These are phyloP conservation scores for Oryza coarctata DNA, from an alignment of 176 grass and related monocot genomes.

Conservation along the genomic window DNA sequence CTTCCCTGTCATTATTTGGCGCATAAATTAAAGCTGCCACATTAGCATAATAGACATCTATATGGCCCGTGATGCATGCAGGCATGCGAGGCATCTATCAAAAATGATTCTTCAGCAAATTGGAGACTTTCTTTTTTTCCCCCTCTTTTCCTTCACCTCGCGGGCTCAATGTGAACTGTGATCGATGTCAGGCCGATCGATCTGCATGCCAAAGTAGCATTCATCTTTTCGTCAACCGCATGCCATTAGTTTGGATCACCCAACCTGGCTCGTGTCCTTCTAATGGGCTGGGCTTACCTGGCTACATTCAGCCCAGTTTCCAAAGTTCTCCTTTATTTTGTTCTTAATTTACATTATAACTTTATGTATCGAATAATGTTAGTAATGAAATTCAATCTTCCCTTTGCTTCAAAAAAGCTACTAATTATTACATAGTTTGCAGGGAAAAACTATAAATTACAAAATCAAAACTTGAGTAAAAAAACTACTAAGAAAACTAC, in stretches of 20 bases:
- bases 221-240: too few species aligned
- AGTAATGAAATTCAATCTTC: too few species aligned
- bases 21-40: constrained; percentile 10
- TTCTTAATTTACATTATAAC: too few species aligned
- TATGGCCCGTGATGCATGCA: neutral
- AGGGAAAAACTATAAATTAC: too few species aligned
- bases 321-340: neutral
- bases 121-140: neutral
- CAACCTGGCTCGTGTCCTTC: neutral
- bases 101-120: neutral
- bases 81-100: neutral
- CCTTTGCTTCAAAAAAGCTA: too few species aligned
- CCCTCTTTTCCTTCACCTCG: neutral
- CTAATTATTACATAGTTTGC: too few species aligned
- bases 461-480: too few species aligned
- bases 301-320: neutral
- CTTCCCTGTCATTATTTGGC: neutral
- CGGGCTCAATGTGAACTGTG: neutral
- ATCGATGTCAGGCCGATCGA: too few species aligned
- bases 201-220: too few species aligned
- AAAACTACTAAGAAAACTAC: too few species aligned
- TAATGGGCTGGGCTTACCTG: neutral
- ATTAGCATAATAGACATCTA: neutral
- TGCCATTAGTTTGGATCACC: neutral
- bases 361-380: too few species aligned